Evolutionary conservation across 306 rosid genomes (phyloP).

Genomic region (Abrus precatorius): DNA sequence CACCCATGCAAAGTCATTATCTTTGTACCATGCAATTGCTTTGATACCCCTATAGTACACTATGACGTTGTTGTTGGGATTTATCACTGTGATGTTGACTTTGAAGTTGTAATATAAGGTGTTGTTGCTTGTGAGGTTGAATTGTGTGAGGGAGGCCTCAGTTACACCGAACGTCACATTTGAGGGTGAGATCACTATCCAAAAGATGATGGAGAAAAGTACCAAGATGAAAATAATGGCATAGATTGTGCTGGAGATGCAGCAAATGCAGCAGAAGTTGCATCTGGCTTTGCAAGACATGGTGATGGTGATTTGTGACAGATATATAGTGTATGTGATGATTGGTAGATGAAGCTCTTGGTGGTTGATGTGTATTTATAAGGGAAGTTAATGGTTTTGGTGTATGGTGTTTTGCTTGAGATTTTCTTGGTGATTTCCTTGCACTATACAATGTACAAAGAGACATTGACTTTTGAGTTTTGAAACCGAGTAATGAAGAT

Average conservation of each 20-base stretch:
- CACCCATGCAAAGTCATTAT: constrained; percentile 1
- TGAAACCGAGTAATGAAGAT: too few relatives aligned
- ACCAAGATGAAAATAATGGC: not conserved
- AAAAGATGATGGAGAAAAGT: not conserved
- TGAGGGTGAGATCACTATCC: constrained; percentile 26
- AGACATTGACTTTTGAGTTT: too few relatives aligned
- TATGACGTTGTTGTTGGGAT: constrained; percentile 43
- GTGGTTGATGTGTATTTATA: too few relatives aligned
- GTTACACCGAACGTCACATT: constrained; percentile 50
- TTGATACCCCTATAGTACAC: constrained; percentile 44
- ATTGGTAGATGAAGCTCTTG: too few relatives aligned
- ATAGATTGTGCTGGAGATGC: constrained; percentile 25
- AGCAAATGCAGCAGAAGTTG: not conserved
- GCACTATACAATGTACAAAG: too few relatives aligned
- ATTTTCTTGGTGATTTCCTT: too few relatives aligned
- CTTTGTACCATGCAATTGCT: constrained; percentile 46
- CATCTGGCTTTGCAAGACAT: too few relatives aligned
- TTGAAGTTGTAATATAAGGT: constrained; percentile 43
- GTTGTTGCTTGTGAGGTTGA: constrained; percentile 49
- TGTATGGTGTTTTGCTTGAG: too few relatives aligned
- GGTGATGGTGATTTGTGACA: too few relatives aligned
- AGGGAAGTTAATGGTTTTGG: too few relatives aligned
- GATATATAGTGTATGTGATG: too few relatives aligned
- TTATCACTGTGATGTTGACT: constrained; percentile 49
- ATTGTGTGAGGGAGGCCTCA: constrained; percentile 42